Evolutionary conservation across 1,284 basidiomycete genomes (phyloP), one percentile per base, ranked within the genome.

Genomic region (Trametes hirsuta): DNA sequence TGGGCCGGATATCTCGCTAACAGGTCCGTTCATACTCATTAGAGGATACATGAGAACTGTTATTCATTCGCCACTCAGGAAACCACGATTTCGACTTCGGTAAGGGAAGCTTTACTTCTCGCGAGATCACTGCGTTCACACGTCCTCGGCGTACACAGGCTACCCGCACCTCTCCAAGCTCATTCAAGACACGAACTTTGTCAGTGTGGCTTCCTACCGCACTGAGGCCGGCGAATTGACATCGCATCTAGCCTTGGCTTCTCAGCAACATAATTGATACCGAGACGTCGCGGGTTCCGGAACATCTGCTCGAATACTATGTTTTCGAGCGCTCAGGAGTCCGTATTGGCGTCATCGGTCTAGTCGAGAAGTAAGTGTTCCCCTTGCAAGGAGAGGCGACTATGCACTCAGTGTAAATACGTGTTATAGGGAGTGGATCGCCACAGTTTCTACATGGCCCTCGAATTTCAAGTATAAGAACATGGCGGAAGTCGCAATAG

Each of bases 1-100:
- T 54, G 81, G 77, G n/a, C 82, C 87, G 40, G 87, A 91, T 71
- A 84, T 87, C 40, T 81, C 88, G 3, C 74, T 90, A 45, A 83
- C 87, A 50, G 88, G 88, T 89, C 36, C 41, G 77, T 34, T 46
- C 58, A 15, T 8, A 18, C 22, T 12, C 30, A 35, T 30, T 36
- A 21, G 30, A 9, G 15, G 24, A 49, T 37, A 25, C 46, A 15
- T 35, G 15, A 25, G 15, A 18, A 6, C 42, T 25, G 24, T 24
- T 57, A 34, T 22, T 14, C 39, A 18, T 42, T 41, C 25, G 25
- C 14, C 35, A 5, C 11, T 10, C 58, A 90, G 90, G 91, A 8
- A 94, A 94, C 70, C 92, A 94, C 68, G 92, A 94, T 71, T 93
- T 93, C 72, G 91, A 93, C 72, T 92, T 92, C 66, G 83, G 79